phyloP scores from a whole-genome alignment of 768 basidiomycete species.

The Botryobasidium botryosum region DNA sequence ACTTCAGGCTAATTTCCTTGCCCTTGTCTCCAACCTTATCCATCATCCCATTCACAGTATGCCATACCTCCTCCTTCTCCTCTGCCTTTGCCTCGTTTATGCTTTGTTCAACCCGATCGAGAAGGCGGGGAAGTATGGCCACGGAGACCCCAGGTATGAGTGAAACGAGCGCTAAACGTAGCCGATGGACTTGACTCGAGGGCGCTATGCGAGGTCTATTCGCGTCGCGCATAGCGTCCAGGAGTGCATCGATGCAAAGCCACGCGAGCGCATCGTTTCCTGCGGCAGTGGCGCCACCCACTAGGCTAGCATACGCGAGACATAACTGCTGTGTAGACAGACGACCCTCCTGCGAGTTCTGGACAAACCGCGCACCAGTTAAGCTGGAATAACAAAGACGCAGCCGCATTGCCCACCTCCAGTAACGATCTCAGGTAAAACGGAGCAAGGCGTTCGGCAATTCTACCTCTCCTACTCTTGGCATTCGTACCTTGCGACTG shows the following conservation, averaged over 20 bases:
- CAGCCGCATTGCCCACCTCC: slow-evolving; percentile 29
- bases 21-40: slow-evolving; percentile 50
- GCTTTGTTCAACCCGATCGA: slow-evolving; percentile 29
- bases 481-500: slow-evolving; percentile 10
- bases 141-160: slow-evolving; percentile 46
- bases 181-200: slow-evolving; percentile 22
- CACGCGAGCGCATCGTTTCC: slow-evolving; percentile 37
- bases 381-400: background rate
- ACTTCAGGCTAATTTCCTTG: slow-evolving; percentile 46
- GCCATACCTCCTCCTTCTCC: slow-evolving; percentile 29
- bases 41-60: slow-evolving; percentile 42
- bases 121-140: slow-evolving; percentile 33
- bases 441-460: slow-evolving; percentile 44
- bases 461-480: slow-evolving; percentile 14
- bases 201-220: slow-evolving; percentile 6
- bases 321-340: slow-evolving; percentile 50
- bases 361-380: background rate
- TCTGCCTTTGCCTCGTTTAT: slow-evolving; percentile 16
- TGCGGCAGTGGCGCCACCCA: slow-evolving; percentile 38
- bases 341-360: slow-evolving; percentile 49
- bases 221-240: slow-evolving; percentile 28
- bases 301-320: slow-evolving; percentile 57
- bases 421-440: slow-evolving; percentile 60
- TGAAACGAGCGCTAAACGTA: slow-evolving; percentile 50
- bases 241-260: slow-evolving; percentile 44